Conservation (phyloP, 1,284 basidiomycete genomes). For the Boletellus deceptivus region DNA sequence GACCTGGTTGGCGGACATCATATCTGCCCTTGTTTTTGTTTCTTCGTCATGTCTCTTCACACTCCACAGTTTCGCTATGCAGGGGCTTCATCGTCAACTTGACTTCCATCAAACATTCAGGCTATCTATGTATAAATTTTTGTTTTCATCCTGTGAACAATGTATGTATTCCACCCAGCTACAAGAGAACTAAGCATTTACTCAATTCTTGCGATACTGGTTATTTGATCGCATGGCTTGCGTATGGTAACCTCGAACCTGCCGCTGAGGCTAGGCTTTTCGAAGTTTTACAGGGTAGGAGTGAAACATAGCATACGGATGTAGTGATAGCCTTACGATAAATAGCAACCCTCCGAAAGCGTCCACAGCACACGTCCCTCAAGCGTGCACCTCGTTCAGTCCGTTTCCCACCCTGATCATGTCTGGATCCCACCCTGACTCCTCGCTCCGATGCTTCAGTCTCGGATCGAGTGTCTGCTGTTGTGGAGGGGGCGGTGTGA, state of each 20-base stretch:
- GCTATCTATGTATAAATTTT: too few species aligned
- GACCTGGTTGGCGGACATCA: too few species aligned
- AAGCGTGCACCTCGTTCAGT: conserved; percentile 18
- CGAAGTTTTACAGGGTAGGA: not conserved
- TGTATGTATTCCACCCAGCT: too few species aligned
- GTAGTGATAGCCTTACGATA: conserved; percentile 26
- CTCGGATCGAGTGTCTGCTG: conserved; percentile 29
- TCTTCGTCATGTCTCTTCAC: too few species aligned
- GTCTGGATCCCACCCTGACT: conserved; percentile 30
- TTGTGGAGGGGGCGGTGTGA: conserved; percentile 26
- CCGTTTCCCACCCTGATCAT: conserved; percentile 16
- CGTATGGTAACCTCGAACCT: not conserved
- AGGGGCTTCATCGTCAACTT: too few species aligned
- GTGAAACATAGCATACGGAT: not conserved
- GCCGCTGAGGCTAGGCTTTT: not conserved
- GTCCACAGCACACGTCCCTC: not conserved
- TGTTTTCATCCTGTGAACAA: too few species aligned
- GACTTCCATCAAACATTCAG: too few species aligned
- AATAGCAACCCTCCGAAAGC: conserved; percentile 6
- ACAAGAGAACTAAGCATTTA: not conserved
- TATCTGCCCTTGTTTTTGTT: too few species aligned
- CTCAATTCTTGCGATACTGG: not conserved
- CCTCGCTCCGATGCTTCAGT: conserved; percentile 31
- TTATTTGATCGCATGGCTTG: not conserved
- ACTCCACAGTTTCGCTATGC: too few species aligned